Conservation (phyloP, 495 filamentous ascomycete genomes). For the Umbilicaria muhlenbergii region DNA sequence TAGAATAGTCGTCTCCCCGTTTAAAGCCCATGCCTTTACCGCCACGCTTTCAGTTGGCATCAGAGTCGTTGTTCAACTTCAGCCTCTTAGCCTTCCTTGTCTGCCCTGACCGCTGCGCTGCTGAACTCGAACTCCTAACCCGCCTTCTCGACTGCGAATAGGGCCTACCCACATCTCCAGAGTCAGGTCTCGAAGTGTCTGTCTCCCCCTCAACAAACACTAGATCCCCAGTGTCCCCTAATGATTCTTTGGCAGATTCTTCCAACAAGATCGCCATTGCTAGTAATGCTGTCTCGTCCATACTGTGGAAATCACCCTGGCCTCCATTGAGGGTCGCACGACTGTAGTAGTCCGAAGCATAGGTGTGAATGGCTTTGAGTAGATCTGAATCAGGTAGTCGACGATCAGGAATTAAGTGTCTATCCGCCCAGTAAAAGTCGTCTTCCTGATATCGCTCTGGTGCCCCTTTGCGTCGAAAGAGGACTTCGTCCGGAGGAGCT, state of each 20-base stretch:
- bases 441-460: constrained; percentile 50
- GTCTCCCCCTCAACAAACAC: constrained; percentile 53
- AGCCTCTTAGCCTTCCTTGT: no score
- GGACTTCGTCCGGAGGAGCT: constrained; percentile 56
- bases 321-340: constrained; percentile 19
- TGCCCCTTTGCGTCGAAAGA: constrained; percentile 48
- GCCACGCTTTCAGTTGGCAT: no score
- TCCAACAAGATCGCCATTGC: constrained; percentile 72
- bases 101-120: no score
- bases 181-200: neutral
- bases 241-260: constrained; percentile 45
- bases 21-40: no score
- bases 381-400: constrained; percentile 57
- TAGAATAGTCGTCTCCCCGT: no score
- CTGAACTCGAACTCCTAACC: no score
- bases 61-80: no score
- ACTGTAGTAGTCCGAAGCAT: constrained; percentile 57
- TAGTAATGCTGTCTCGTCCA: constrained; percentile 77
- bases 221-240: constrained; percentile 59
- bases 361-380: constrained; percentile 60
- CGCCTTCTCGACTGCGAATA: no score
- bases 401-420: constrained; percentile 32
- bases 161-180: no score
- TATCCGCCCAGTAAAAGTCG: constrained; percentile 53
- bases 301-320: constrained; percentile 35